Evolutionary conservation across 305 asterid species (phyloP).

Genomic region (Rubia tinctorum): DNA sequence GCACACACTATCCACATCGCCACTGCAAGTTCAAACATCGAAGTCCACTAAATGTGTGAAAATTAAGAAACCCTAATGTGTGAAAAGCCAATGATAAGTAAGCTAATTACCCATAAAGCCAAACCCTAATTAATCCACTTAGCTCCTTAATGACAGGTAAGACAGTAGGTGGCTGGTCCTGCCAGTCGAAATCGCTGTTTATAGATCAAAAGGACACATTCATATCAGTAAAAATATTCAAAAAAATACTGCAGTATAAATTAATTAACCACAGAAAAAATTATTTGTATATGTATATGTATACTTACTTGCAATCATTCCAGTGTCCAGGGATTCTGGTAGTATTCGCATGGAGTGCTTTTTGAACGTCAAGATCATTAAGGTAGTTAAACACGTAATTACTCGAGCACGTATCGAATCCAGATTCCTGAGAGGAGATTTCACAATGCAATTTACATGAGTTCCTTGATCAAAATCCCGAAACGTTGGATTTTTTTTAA

Average conservation of each 20-base stretch:
- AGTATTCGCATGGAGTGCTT: constrained; percentile 26
- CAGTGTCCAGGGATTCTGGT: constrained; percentile 24
- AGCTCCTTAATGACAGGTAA: constrained; percentile 40
- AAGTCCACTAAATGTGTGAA: background rate
- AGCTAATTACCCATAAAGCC: constrained; percentile 42
- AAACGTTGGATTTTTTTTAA: too few species aligned
- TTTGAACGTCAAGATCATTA: constrained; percentile 26
- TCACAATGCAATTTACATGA: too few species aligned
- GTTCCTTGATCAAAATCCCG: too few species aligned
- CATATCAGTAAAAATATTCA: background rate
- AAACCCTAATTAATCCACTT: constrained; percentile 40
- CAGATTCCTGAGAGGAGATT: constrained; percentile 6
- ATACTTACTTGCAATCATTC: constrained; percentile 26
- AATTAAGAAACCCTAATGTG: background rate
- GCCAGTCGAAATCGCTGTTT: constrained; percentile 16
- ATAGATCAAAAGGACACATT: background rate
- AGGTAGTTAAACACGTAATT: constrained; percentile 19
- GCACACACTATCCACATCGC: constrained; percentile 39
- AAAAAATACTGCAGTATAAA: too few species aligned
- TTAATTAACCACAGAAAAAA: background rate
- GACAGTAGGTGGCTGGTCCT: constrained; percentile 28
- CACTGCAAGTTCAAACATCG: constrained; percentile 27
- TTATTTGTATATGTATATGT: background rate
- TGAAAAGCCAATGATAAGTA: background rate
- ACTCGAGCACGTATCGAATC: constrained; percentile 29